Percentiles rank a stretch among this genome's conserved stretches.
These are phyloP conservation scores for Zygosaccharomyces pseudobailii DNA, from an alignment of 1,139 yeast species.

Conservation along the genomic window DNA sequence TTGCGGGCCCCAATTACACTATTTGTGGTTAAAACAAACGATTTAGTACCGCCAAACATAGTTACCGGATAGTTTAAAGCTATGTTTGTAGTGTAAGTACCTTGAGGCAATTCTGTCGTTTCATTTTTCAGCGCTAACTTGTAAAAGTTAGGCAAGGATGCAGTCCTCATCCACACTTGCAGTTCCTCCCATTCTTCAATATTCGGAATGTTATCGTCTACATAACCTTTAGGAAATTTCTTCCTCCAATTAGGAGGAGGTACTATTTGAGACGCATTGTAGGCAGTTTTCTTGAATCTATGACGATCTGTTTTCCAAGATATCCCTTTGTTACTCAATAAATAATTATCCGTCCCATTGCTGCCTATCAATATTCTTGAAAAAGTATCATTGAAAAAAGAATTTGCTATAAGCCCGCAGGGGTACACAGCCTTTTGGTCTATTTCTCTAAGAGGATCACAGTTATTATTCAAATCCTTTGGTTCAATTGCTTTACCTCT, in stretches of 20 bases:
- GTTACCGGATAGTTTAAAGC: conserved; percentile 88
- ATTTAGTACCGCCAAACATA: conserved; percentile 77
- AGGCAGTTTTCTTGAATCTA: conserved; percentile 74
- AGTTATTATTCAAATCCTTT: conserved; percentile 46
- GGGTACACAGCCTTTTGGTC: conserved; percentile 72
- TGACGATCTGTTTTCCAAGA: conserved; percentile 83
- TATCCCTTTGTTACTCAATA: conserved; percentile 64
- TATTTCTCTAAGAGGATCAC: conserved; percentile 65
- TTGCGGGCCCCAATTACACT: conserved; percentile 91
- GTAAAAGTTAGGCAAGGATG: conserved; percentile 82
- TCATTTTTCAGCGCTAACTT: conserved; percentile 81
- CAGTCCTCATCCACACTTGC: conserved; percentile 97
- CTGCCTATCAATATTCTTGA: conserved; percentile 31
- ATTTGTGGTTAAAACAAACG: conserved; percentile 73
- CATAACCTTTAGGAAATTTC: conserved; percentile 84
- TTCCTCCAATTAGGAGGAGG: conserved; percentile 97
- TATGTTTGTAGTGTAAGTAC: conserved; percentile 65
- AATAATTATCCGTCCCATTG: conserved; percentile 47
- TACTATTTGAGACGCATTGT: conserved; percentile 64
- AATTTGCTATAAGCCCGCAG: conserved; percentile 93
- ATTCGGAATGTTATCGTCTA: conserved; percentile 78
- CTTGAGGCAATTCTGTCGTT: conserved; percentile 51
- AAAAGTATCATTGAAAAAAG: conserved; percentile 84
- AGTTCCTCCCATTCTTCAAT: conserved; percentile 71
- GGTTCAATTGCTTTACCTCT: conserved; percentile 53